phyloP scores from a whole-genome alignment of 768 basidiomycete genomes.

The Lanmaoa rubissima region DNA sequence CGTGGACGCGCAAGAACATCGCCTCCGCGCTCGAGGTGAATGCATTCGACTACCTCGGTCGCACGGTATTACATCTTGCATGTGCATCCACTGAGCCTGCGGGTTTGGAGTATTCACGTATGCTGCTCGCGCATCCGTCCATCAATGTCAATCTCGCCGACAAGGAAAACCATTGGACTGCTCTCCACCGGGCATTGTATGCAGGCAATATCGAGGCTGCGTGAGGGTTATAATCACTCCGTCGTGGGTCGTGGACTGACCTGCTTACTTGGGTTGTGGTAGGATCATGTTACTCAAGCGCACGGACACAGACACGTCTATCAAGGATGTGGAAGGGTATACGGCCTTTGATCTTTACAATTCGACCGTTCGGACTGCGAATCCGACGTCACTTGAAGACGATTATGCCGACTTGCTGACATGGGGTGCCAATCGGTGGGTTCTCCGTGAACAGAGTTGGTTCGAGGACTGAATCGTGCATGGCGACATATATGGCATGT shows the following conservation, averaged over 20 bases:
- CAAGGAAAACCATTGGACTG: constrained; percentile 85
- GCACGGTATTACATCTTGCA: constrained; percentile 81
- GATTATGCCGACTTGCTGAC: constrained; percentile 64
- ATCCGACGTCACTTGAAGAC: constrained; percentile 43
- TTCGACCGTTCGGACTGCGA: constrained; percentile 76
- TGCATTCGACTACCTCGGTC: constrained; percentile 65
- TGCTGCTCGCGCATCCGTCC: constrained; percentile 70
- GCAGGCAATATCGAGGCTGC: constrained; percentile 69
- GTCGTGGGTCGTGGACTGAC: not conserved
- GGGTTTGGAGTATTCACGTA: constrained; percentile 73
- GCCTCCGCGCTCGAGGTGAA: constrained; percentile 56
- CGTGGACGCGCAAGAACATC: constrained; percentile 53
- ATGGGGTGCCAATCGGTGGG: constrained; percentile 82
- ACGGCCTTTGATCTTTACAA: constrained; percentile 94
- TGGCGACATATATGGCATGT: not conserved
- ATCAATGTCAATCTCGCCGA: constrained; percentile 82
- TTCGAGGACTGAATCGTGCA: not conserved
- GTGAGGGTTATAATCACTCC: constrained; percentile 39
- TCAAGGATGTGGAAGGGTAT: constrained; percentile 87
- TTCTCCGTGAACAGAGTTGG: not conserved
- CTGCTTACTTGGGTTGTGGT: constrained; percentile 20
- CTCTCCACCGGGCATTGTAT: constrained; percentile 86
- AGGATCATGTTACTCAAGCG: constrained; percentile 76
- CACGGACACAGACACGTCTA: constrained; percentile 62
- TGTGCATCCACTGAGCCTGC: constrained; percentile 58